These are phyloP conservation scores for Zoysia matrella DNA, from an alignment of 202 grass and related monocot species.

Conservation along the genomic window DNA sequence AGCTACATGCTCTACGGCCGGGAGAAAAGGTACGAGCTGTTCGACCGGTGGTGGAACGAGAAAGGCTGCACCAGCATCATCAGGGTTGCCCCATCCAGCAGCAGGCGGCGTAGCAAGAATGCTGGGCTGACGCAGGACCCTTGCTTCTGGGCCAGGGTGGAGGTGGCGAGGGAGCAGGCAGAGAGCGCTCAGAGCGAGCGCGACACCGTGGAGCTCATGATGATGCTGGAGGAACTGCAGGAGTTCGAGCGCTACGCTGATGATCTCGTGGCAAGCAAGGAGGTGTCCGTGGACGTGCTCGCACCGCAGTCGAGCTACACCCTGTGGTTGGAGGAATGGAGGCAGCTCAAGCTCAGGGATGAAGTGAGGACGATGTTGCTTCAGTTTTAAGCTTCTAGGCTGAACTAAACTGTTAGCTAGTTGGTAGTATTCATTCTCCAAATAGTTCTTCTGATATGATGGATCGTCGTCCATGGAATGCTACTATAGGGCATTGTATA, in stretches of 20 bases:
- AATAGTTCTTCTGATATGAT: too few species aligned
- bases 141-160: constrained; percentile 92
- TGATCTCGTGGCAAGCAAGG: constrained; percentile 68
- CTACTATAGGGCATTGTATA: too few species aligned
- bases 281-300: constrained; percentile 81
- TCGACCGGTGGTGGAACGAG: constrained; percentile 87
- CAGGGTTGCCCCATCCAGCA: background rate
- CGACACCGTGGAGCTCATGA: constrained; percentile 26
- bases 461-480: too few species aligned
- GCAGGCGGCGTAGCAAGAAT: constrained; percentile 64
- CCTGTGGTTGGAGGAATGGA: too few species aligned
- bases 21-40: constrained; percentile 78
- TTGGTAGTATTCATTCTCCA: too few species aligned
- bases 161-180: constrained; percentile 63
- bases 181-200: constrained; percentile 43
- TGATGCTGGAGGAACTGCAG: constrained; percentile 44
- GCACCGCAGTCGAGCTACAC: constrained; percentile 80
- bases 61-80: background rate
- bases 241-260: constrained; percentile 68
- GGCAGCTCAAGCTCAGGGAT: too few species aligned
- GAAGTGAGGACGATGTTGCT: too few species aligned
- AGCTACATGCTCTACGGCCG: constrained; percentile 76
- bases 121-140: constrained; percentile 91
- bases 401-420: too few species aligned
- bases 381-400: too few species aligned